phyloP scores from a whole-genome alignment of 2,329 filamentous ascomycete species.

The Aspergillus proliferans region DNA sequence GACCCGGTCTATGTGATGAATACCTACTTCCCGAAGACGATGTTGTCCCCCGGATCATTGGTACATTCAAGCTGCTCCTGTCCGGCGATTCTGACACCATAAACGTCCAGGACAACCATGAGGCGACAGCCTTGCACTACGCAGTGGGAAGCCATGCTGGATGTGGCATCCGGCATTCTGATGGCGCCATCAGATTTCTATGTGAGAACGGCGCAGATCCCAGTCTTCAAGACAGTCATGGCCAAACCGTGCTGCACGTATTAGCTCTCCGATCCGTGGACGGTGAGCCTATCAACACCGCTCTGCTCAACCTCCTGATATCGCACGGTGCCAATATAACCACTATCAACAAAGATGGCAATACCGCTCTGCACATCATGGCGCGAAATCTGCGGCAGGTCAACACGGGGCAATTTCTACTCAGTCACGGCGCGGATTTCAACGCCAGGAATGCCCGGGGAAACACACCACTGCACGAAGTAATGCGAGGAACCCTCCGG shows the following conservation, averaged over 20 bases:
- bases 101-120: constrained; percentile 12
- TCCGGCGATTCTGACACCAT: constrained; percentile 10
- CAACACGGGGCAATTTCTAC: constrained; percentile 11
- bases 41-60: constrained; percentile 2
- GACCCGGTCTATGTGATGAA: background rate
- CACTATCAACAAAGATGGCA: constrained; percentile 12
- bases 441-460: constrained; percentile 9
- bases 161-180: constrained; percentile 7
- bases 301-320: constrained; percentile 14
- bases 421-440: constrained; percentile 14
- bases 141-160: constrained; percentile 6
- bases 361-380: constrained; percentile 17
- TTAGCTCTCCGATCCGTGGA: constrained; percentile 7
- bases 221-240: constrained; percentile 9
- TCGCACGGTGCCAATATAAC: constrained; percentile 13
- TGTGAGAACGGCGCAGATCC: constrained; percentile 13
- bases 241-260: constrained; percentile 13
- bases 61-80: constrained; percentile 16
- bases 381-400: constrained; percentile 15
- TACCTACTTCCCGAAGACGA: background rate
- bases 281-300: constrained; percentile 8
- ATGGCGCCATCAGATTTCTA: constrained; percentile 9
- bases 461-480: constrained; percentile 18
- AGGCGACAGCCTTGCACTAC: constrained; percentile 13
- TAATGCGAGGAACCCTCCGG: constrained; percentile 6